A percentile compares a stretch with the other conserved stretches of the same genome.
phyloP scores from a whole-genome alignment of 345 rosid species.

The Noccaea caerulescens region DNA sequence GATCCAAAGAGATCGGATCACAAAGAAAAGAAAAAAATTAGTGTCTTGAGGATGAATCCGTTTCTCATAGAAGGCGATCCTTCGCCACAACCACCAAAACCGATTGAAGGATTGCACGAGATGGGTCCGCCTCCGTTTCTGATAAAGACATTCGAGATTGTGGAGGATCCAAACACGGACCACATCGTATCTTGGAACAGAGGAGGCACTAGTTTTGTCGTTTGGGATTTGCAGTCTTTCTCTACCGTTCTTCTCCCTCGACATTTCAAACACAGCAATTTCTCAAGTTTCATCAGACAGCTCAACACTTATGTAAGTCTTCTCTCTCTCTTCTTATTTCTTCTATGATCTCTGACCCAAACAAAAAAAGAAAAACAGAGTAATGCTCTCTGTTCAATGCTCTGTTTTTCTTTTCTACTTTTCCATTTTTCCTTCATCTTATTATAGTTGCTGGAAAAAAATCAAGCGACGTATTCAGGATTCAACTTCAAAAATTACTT shows the following conservation, averaged over 20 bases:
- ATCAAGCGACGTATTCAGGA: not conserved
- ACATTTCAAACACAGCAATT: conserved; percentile 61
- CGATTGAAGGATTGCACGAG: conserved; percentile 80
- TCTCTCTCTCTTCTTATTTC: conserved; percentile 4
- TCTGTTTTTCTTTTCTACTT: not conserved
- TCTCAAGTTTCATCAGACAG: conserved; percentile 64
- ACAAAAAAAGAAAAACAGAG: not conserved
- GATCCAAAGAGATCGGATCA: not conserved
- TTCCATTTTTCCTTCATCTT: conserved; percentile 20
- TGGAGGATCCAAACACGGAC: conserved; percentile 70
- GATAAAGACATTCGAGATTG: conserved; percentile 82
- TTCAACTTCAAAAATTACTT: conserved; percentile 24
- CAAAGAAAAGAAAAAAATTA: not conserved
- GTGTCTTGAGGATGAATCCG: conserved; percentile 32
- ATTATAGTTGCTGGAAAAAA: conserved; percentile 26
- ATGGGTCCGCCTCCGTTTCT: conserved; percentile 87
- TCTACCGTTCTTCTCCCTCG: conserved; percentile 49
- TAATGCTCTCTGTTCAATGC: not conserved
- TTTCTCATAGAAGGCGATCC: not conserved
- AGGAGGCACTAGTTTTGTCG: conserved; percentile 56
- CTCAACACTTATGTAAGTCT: conserved; percentile 61
- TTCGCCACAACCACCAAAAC: conserved; percentile 33
- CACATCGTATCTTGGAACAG: conserved; percentile 81
- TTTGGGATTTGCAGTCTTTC: conserved; percentile 57
- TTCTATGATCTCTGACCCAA: not conserved